phyloP scores from a whole-genome alignment of 2,329 filamentous ascomycete genomes.

The Dichotomopilus funicola region DNA sequence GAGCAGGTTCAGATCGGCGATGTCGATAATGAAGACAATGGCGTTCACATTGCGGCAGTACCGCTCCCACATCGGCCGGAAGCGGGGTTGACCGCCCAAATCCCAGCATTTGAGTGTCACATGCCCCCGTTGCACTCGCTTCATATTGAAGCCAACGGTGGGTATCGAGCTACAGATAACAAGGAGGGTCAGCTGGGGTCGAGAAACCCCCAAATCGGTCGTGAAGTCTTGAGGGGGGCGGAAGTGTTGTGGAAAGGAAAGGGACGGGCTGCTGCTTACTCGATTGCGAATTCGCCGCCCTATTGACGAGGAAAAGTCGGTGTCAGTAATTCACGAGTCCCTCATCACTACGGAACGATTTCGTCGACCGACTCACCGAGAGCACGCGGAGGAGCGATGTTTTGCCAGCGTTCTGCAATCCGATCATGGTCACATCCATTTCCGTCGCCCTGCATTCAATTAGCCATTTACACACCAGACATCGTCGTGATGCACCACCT shows the following conservation, averaged over 20 bases:
- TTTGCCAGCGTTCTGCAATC: constrained; percentile 95
- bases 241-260: neutral
- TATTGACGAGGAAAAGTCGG: constrained; percentile 36
- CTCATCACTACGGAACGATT: neutral
- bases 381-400: constrained; percentile 89
- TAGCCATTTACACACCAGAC: constrained; percentile 5
- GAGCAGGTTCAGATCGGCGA: constrained; percentile 74
- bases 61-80: constrained; percentile 98
- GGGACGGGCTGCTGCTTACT: constrained; percentile 59
- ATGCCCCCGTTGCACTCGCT: constrained; percentile 94
- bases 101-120: constrained; percentile 99
- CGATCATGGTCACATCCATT: constrained; percentile 99
- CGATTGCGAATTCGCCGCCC: constrained; percentile 97
- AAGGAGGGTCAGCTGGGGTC: constrained; percentile 30
- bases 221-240: constrained; percentile 14
- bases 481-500: constrained; percentile 11
- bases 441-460: constrained; percentile 72
- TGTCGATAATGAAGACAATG: constrained; percentile 97
- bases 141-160: constrained; percentile 98
- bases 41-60: constrained; percentile 97
- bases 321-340: neutral
- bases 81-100: constrained; percentile 90
- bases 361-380: constrained; percentile 61
- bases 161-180: constrained; percentile 73
- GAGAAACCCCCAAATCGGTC: constrained; percentile 11